Conservation (phyloP, 2,329 filamentous ascomycete species). For the Daldinia eschscholtzii region DNA sequence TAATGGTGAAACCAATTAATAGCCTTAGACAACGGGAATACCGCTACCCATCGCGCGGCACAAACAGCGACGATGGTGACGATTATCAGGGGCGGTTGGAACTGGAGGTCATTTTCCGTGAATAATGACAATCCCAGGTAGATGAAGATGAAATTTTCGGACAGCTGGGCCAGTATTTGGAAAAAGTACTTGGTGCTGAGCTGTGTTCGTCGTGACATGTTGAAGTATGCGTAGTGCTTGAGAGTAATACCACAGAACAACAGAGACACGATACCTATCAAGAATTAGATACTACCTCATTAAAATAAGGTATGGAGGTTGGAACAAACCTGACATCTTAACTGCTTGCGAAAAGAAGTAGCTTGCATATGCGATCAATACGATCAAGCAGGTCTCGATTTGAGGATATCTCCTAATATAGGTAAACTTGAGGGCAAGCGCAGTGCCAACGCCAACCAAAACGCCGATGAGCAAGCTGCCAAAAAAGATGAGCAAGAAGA, state of each 20-base stretch:
- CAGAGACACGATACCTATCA: conserved; percentile 88
- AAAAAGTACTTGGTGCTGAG: conserved; percentile 98
- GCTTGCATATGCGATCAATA: conserved; percentile 93
- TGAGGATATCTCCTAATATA: conserved; percentile 92
- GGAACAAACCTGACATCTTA: conserved; percentile 86
- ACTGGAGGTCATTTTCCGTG: conserved; percentile 87
- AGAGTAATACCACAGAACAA: conserved; percentile 98
- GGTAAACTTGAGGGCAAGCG: conserved; percentile 92
- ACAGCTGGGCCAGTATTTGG: conserved; percentile 92
- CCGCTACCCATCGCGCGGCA: conserved; percentile 89
- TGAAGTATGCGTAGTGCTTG: conserved; percentile 99
- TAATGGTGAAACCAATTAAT: conserved; percentile 97
- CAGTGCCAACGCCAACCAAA: conserved; percentile 86
- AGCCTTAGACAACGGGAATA: conserved; percentile 88
- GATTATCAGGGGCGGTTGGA: conserved; percentile 95
- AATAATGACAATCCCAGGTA: conserved; percentile 96
- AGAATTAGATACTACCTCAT: conserved; percentile 15
- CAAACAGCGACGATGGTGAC: conserved; percentile 93
- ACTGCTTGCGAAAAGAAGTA: conserved; percentile 99
- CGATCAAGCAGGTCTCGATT: conserved; percentile 94
- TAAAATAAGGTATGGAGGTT: conserved; percentile 5
- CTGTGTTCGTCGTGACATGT: conserved; percentile 98
- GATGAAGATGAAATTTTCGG: conserved; percentile 99
- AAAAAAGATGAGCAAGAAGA: conserved; percentile 97
- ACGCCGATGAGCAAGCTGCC: conserved; percentile 92